Evolutionary conservation across 2,329 filamentous ascomycete species (phyloP).

Genomic region (Cytospora chrysosperma): DNA sequence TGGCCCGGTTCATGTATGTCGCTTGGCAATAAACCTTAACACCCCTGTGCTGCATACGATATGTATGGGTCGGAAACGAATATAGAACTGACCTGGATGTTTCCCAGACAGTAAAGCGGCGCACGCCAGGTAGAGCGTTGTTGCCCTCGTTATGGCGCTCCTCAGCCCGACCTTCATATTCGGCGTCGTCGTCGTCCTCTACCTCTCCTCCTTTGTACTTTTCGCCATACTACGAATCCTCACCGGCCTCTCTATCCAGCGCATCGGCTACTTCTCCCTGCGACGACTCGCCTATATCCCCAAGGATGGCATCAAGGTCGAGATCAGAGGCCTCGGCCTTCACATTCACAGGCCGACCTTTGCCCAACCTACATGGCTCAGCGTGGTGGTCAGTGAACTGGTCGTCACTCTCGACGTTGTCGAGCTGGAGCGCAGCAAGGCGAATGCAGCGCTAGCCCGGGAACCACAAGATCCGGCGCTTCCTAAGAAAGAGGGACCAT

Average conservation of each 20-base stretch:
- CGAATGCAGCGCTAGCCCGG: conserved; percentile 32
- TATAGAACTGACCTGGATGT: conserved; percentile 6
- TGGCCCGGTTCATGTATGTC: conserved; percentile 24
- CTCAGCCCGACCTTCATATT: conserved; percentile 79
- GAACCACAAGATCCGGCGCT: conserved; percentile 27
- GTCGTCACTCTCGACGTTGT: conserved; percentile 78
- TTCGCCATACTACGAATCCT: conserved; percentile 91
- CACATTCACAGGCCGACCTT: conserved; percentile 92
- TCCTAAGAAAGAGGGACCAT: conserved; percentile 25
- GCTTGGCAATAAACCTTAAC: background rate
- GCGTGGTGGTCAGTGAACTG: conserved; percentile 82
- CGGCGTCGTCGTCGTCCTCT: conserved; percentile 80
- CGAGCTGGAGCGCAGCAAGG: conserved; percentile 56
- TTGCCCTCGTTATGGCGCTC: conserved; percentile 55
- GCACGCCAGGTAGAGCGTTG: conserved; percentile 27
- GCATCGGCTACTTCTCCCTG: conserved; percentile 88
- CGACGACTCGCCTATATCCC: conserved; percentile 88
- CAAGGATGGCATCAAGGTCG: conserved; percentile 84
- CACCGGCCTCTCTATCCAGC: conserved; percentile 93
- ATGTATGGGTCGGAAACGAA: conserved; percentile 12
- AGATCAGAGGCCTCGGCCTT: conserved; percentile 84
- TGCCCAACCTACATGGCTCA: conserved; percentile 94
- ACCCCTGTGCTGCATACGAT: background rate
- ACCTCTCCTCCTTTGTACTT: conserved; percentile 87
- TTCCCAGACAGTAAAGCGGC: conserved; percentile 23